Percentiles rank a stretch among this genome's conserved stretches.
These are phyloP conservation scores for Penicillium pulvis DNA, from an alignment of 495 filamentous ascomycete species.

Conservation along the genomic window DNA sequence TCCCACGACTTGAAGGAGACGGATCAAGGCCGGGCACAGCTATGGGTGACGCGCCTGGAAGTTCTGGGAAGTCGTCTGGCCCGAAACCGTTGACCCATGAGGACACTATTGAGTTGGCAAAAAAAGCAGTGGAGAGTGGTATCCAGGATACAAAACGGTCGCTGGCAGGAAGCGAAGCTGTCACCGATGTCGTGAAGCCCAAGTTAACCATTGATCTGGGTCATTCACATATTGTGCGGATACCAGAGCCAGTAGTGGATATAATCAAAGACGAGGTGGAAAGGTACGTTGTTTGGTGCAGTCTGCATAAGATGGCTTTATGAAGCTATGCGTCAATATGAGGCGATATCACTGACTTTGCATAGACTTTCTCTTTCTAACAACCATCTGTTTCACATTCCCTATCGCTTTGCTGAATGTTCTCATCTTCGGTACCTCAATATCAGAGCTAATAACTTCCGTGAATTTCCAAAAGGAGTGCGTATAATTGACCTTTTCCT, in stretches of 20 bases:
- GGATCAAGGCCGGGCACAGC: constrained; percentile 33
- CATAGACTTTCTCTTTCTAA: constrained; percentile 83
- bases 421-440: constrained; percentile 93
- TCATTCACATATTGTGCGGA: constrained; percentile 72
- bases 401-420: constrained; percentile 81
- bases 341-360: constrained; percentile 8
- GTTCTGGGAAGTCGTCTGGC: constrained; percentile 25
- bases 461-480: constrained; percentile 85
- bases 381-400: constrained; percentile 80
- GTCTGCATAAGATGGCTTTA: neutral
- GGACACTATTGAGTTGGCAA: constrained; percentile 59
- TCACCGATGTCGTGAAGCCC: constrained; percentile 68
- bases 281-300: constrained; percentile 56
- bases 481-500: constrained; percentile 30
- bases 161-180: constrained; percentile 65
- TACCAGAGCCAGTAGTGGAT: constrained; percentile 89
- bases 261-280: constrained; percentile 92
- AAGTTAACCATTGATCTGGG: constrained; percentile 89
- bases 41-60: constrained; percentile 28
- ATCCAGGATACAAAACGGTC: constrained; percentile 69
- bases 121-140: constrained; percentile 66
- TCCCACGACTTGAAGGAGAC: constrained; percentile 35
- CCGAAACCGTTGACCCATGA: constrained; percentile 38
- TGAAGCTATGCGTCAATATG: neutral
- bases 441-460: constrained; percentile 81